A percentile compares a stretch with the other conserved stretches of the same genome.
Conservation (phyloP, 768 basidiomycete genomes). For the Termitomyces sp. region DNA sequence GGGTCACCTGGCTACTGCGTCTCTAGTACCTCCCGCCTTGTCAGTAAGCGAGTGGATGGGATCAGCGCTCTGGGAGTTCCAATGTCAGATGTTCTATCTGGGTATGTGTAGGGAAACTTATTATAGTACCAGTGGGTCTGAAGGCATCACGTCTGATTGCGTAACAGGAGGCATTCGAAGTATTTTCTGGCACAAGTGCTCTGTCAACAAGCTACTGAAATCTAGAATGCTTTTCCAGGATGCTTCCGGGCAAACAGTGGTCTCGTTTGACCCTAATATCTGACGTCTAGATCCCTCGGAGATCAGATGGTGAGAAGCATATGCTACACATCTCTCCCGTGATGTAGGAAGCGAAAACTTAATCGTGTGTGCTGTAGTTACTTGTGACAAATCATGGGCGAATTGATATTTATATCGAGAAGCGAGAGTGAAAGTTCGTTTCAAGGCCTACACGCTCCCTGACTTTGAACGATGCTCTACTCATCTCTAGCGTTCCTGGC, state of each 20-base stretch:
- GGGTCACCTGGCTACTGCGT: background rate
- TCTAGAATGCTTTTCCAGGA: no score
- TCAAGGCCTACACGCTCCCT: no score
- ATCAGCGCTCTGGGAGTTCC: no score
- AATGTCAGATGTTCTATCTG: no score
- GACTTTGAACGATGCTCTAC: background rate
- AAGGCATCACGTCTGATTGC: no score
- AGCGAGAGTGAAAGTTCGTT: background rate
- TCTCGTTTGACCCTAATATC: background rate
- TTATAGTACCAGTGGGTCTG: no score
- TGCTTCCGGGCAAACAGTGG: background rate
- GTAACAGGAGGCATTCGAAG: no score
- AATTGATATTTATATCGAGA: background rate
- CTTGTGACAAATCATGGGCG: background rate
- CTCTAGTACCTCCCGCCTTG: no score
- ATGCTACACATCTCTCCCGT: background rate
- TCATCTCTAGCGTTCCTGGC: background rate
- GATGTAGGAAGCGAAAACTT: background rate
- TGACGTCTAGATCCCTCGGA: background rate
- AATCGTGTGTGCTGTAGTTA: background rate
- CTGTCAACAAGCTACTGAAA: no score
- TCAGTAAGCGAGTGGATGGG: no score
- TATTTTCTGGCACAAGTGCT: no score
- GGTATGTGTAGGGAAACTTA: no score
- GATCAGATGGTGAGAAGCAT: constrained; percentile 2